Evolutionary conservation across 768 basidiomycete species (phyloP).

Genomic region (Podaxis sp.): DNA sequence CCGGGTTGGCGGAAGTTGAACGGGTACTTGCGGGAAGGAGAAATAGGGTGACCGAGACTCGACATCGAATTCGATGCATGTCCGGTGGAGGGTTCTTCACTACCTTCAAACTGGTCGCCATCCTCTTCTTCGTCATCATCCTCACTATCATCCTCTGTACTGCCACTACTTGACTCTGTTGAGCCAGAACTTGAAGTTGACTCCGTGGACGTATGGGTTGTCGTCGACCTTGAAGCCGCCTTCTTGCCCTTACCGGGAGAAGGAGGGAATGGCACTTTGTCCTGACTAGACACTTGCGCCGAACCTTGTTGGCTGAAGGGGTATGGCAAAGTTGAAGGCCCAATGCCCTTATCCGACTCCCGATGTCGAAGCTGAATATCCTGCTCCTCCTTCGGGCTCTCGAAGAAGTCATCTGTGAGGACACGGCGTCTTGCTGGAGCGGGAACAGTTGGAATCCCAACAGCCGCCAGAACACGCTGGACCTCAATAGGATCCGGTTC

Average conservation of each 20-base stretch:
- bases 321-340: slow-evolving; percentile 53
- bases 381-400: slow-evolving; percentile 38
- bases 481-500: slow-evolving; percentile 21
- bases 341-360: slow-evolving; percentile 12
- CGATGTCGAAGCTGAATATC: slow-evolving; percentile 10
- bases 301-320: slow-evolving; percentile 65
- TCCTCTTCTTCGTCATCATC: slow-evolving; percentile 29
- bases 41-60: slow-evolving; percentile 75
- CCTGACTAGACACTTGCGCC: slow-evolving; percentile 49
- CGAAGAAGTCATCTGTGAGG: slow-evolving; percentile 67
- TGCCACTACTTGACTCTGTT: slow-evolving; percentile 20
- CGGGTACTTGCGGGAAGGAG: slow-evolving; percentile 54
- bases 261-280: slow-evolving; percentile 74
- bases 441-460: slow-evolving; percentile 50
- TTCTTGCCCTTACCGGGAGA: slow-evolving; percentile 34
- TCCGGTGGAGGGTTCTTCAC: slow-evolving; percentile 55
- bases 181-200: slow-evolving; percentile 13
- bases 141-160: slow-evolving; percentile 17
- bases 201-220: neutral
- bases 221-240: slow-evolving; percentile 15
- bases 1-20: slow-evolving; percentile 59
- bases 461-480: slow-evolving; percentile 57
- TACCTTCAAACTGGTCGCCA: slow-evolving; percentile 33
- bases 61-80: slow-evolving; percentile 83
- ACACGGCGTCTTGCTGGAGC: slow-evolving; percentile 55